Conservation (phyloP, 768 basidiomycete genomes). For the Lactarius tabidus region DNA sequence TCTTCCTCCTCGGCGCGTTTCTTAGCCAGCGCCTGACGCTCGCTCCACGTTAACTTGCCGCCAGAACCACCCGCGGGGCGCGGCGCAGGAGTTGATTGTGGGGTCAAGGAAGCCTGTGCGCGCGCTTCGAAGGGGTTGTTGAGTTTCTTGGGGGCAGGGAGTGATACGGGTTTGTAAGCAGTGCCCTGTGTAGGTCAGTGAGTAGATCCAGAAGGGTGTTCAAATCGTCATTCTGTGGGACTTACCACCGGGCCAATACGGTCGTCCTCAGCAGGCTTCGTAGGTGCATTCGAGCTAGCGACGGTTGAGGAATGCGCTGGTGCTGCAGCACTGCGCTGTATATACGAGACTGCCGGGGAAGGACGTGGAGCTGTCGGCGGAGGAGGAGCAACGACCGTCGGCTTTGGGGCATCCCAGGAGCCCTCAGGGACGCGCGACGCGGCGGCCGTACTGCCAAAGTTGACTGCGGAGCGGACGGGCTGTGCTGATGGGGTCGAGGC, state of each 20-base stretch:
- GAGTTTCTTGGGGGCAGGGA: slow-evolving; percentile 83
- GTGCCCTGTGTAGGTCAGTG: slow-evolving; percentile 49
- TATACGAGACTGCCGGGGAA: slow-evolving; percentile 33
- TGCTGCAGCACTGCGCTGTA: slow-evolving; percentile 24
- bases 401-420: slow-evolving; percentile 55
- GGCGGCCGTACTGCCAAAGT: slow-evolving; percentile 33
- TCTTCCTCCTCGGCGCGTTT: slow-evolving; percentile 80
- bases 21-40: slow-evolving; percentile 89
- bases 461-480: slow-evolving; percentile 23
- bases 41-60: slow-evolving; percentile 91
- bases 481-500: slow-evolving; percentile 40
- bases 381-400: slow-evolving; percentile 32
- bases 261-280: slow-evolving; percentile 75
- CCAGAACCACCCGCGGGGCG: slow-evolving; percentile 34
- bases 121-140: slow-evolving; percentile 73
- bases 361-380: slow-evolving; percentile 37
- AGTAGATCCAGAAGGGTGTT: neutral
- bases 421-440: slow-evolving; percentile 44
- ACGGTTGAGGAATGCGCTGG: slow-evolving; percentile 37
- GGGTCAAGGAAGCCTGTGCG: slow-evolving; percentile 12
- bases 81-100: slow-evolving; percentile 32
- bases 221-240: neutral
- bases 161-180: slow-evolving; percentile 81
- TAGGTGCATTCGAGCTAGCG: slow-evolving; percentile 46
- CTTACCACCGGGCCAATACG: slow-evolving; percentile 66